These are phyloP conservation scores for Eutreptiella sp. DNA, from an alignment of 208 protist genomes.

Conservation along the genomic window DNA sequence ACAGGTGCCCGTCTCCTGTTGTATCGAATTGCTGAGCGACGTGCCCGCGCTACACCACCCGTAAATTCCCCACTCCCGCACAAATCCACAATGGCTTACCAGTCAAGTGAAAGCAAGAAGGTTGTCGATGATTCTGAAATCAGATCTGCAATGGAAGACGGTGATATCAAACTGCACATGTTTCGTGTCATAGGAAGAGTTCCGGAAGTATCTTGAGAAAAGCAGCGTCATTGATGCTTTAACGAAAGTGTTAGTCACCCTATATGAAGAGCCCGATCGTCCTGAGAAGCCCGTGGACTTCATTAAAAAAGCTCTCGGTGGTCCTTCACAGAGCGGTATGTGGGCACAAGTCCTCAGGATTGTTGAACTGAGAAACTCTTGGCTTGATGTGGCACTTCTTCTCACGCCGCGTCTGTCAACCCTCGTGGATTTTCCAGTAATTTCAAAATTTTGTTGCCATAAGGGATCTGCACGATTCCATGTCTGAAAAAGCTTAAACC, in stretches of 20 bases:
- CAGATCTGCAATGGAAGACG: too few relatives aligned
- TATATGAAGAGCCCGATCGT: slow-evolving; percentile 84
- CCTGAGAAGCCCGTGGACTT: slow-evolving; percentile 83
- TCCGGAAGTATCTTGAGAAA: slow-evolving; percentile 83
- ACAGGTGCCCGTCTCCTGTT: too few relatives aligned
- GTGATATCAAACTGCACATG: too few relatives aligned
- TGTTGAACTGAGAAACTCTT: slow-evolving; percentile 59
- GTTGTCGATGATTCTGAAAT: too few relatives aligned
- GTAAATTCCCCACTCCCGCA: too few relatives aligned
- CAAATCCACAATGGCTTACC: slow-evolving; percentile 85
- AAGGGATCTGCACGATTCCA: background rate
- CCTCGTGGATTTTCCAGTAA: background rate
- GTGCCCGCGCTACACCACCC: too few relatives aligned
- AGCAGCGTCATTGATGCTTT: slow-evolving; percentile 81
- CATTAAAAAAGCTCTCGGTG: slow-evolving; percentile 80
- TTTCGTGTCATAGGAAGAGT: too few relatives aligned
- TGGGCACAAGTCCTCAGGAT: slow-evolving; percentile 74
- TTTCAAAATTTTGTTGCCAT: background rate
- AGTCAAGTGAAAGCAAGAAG: slow-evolving; percentile 83
- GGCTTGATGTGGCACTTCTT: slow-evolving; percentile 58
- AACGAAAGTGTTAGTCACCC: slow-evolving; percentile 78
- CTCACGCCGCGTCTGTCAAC: background rate
- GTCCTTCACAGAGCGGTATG: slow-evolving; percentile 72
- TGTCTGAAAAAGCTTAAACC: background rate
- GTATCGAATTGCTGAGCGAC: too few relatives aligned